Evolutionary conservation across 1,284 basidiomycete species (phyloP), one percentile per base, ranked within the genome.

Genomic region (Xerocomus nothofagi): DNA sequence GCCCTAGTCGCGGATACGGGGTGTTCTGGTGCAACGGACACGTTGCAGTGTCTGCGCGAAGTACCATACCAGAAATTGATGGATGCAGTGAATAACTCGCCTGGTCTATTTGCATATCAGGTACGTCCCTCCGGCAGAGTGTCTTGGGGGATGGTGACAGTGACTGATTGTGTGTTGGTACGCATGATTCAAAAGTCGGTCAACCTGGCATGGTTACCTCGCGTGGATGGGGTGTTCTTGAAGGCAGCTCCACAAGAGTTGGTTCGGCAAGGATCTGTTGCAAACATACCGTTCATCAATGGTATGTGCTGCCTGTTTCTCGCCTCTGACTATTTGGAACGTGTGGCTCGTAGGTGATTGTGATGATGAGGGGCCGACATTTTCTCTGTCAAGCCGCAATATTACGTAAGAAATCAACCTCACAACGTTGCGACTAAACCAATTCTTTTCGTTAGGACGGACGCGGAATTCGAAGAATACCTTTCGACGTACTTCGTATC

Each of bases 291-390:
- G 0, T 72, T 75, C 46, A 62, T 79, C 27, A 71, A 57, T 11
- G 78, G 77, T 71, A 47, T 10, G 38, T 43, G 20, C n/a, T 67
- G 39, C 68, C 71, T 11, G 61, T 65, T 29, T 64, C 2, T 3
- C 4, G 14, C 73, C 4, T 67, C 72, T 6, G 68, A 73, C 38
- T 3, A 11, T 24, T 20, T 0, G 8, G 9, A 21, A 10, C 11
- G 62, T 76, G 10, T 72, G 73, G 34, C 59, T 75, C 26, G 67
- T 63, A 37, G 73, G 73, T 21, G 71, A 77, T 48, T 74, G 72
- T 47, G 77, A 79, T 44, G 79, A 80, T 47, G 79, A 81, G 60
- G 79, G 79, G 17, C 80, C 79, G 0, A 29, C 75, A 0, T 80
- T 81, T 55, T 69, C 76, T 0, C 54, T 80, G 6, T 65, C 75